Base-by-base conservation (phyloP, 768 basidiomycete species). In the Rubroboletus pulcherrimus region DNA sequence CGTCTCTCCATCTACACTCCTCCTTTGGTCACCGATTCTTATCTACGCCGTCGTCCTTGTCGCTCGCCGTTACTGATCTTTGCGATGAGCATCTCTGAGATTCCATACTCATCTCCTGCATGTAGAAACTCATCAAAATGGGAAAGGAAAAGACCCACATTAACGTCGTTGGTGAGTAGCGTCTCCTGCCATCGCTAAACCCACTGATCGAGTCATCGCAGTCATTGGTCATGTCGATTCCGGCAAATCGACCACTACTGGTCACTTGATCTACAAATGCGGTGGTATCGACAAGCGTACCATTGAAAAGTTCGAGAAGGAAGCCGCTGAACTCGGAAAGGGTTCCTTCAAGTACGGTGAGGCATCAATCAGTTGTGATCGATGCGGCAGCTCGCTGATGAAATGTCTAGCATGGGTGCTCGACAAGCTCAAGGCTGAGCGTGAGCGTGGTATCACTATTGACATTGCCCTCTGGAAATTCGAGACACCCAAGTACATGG, bases 211-310 rank as follows among this genome's bases (percentile, higher is more conserved):
- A 72, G 66, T 59, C 46, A 64, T 73, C 64, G 34, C 71, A 91
- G 93, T 95, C 78, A 96, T 96, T 81, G 94, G 95, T 65, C 94
- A 95, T 83, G 93, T 95, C 91, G 94, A 98, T 82, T 98, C 96
- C 75, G 96, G 96, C 66, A 99, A 98, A 82, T 98, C 96, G 56
- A 99, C 97, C 79, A 99, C 97, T 72, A 99, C 97, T 67, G 97
- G 97, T 66, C 97, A 99, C 82, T 84, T 99, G 82, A 98, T 98
- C 87, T 98, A 98, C 92, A 97, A 99, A 88, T 99, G 97, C 77
- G 97, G 97, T 87, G 97, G 97, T 91, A 99, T 99, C 82, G 97
- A 99, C 77, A 99, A 98, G 85, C 93, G 93, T 87, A 94, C 93
- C 74, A 95, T 96, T 65, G 93, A 95, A 80, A 97, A 98, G 83